These are phyloP conservation scores for Termitomyces sp. DNA, from an alignment of 768 basidiomycete species.

Conservation along the genomic window DNA sequence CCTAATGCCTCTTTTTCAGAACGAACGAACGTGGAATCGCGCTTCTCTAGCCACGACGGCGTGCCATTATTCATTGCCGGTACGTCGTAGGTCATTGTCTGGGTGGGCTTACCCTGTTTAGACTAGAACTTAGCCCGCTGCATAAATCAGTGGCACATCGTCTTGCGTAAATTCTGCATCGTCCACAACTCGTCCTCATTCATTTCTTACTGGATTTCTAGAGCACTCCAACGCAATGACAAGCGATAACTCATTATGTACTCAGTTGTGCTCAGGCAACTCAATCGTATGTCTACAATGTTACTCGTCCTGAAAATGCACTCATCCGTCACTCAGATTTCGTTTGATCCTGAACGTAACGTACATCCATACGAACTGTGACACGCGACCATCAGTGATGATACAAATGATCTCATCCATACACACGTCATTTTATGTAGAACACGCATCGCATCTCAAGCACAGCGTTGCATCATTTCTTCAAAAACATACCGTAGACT, in stretches of 20 bases:
- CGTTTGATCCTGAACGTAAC: neutral
- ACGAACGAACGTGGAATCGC: neutral
- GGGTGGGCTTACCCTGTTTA: neutral
- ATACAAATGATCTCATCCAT: neutral
- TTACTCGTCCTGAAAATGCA: neutral
- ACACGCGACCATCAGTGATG: neutral
- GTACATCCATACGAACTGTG: neutral
- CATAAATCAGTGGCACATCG: neutral
- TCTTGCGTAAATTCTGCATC: neutral
- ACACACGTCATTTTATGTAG: neutral
- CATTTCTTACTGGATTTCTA: neutral
- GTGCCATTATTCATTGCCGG: neutral
- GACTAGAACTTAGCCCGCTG: neutral
- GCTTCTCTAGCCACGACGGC: neutral
- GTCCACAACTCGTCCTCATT: neutral
- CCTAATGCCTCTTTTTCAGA: neutral
- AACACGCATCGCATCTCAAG: neutral
- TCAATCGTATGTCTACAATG: neutral
- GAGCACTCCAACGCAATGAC: neutral
- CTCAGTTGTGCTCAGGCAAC: too few species aligned
- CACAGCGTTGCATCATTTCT: neutral
- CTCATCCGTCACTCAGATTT: neutral
- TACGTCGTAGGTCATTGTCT: neutral
- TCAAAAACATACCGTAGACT: neutral
- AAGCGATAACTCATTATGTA: neutral